Evolutionary conservation across 257 asterid genomes (phyloP).

Genomic region (Solanum tarijense): DNA sequence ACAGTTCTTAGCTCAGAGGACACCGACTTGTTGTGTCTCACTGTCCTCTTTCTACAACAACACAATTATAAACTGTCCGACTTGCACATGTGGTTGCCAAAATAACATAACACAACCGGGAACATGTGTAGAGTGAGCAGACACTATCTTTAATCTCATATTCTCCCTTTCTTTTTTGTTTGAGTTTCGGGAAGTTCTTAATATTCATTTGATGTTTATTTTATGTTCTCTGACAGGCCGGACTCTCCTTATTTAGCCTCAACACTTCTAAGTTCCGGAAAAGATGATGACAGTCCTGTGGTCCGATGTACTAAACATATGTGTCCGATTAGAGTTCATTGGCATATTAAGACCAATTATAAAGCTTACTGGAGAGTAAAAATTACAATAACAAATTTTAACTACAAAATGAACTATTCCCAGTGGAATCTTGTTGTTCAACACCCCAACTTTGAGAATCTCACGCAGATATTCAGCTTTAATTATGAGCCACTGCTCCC

Average conservation of each 20-base stretch:
- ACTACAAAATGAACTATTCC: constrained; percentile 33
- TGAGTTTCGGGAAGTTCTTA: background rate
- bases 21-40: constrained; percentile 43
- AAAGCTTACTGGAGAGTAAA: constrained; percentile 42
- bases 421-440: constrained; percentile 39
- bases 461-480: constrained; percentile 37
- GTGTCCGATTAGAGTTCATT: constrained; percentile 48
- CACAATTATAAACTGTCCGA: constrained; percentile 28
- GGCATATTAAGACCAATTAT: constrained; percentile 42
- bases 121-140: constrained; percentile 26
- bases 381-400: constrained; percentile 29
- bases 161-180: background rate
- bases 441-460: constrained; percentile 35
- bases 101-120: constrained; percentile 12
- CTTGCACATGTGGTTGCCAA: constrained; percentile 43
- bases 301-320: constrained; percentile 32
- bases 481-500: constrained; percentile 24
- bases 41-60: constrained; percentile 36
- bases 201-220: background rate
- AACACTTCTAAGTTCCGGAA: constrained; percentile 6
- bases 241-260: constrained; percentile 22
- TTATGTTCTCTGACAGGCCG: constrained; percentile 13
- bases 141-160: background rate
- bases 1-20: constrained; percentile 33
- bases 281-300: constrained; percentile 12